Conservation (phyloP, 2,329 filamentous ascomycete genomes). For the Exophiala mesophila region DNA sequence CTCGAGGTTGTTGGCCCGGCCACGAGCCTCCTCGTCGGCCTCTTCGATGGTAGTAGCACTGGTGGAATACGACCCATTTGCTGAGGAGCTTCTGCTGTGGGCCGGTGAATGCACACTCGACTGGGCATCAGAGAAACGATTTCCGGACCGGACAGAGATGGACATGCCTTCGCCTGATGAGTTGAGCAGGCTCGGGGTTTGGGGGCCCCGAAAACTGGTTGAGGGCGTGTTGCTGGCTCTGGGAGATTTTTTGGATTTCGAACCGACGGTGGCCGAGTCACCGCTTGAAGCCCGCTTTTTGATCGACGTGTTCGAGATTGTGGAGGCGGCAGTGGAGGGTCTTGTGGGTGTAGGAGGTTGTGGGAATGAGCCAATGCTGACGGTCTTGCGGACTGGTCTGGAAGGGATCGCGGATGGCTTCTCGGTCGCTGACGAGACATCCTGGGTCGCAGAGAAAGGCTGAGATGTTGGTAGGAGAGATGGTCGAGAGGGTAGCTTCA, state of each 20-base stretch:
- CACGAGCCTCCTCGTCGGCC: constrained; percentile 50
- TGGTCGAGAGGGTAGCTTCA: constrained; percentile 47
- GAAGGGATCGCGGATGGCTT: constrained; percentile 40
- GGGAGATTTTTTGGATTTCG: constrained; percentile 52
- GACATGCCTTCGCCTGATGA: constrained; percentile 73
- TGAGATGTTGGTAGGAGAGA: constrained; percentile 45
- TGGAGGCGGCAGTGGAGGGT: constrained; percentile 54
- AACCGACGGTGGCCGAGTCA: constrained; percentile 29
- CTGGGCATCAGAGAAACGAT: constrained; percentile 67
- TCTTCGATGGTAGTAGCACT: constrained; percentile 88
- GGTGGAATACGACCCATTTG: constrained; percentile 86
- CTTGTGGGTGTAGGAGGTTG: constrained; percentile 71
- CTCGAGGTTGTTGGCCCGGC: constrained; percentile 31
- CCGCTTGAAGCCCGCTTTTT: constrained; percentile 42
- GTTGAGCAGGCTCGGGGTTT: constrained; percentile 71
- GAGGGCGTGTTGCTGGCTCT: constrained; percentile 53
- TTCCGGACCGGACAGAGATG: constrained; percentile 56
- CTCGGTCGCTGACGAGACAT: constrained; percentile 53
- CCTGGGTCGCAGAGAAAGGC: constrained; percentile 47
- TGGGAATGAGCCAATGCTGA: constrained; percentile 91
- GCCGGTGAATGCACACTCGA: constrained; percentile 76
- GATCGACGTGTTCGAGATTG: constrained; percentile 34
- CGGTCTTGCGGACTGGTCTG: constrained; percentile 74
- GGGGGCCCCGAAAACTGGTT: constrained; percentile 45
- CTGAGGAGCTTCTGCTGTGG: constrained; percentile 85